Evolutionary conservation across 495 filamentous ascomycete genomes (phyloP), one percentile per base, ranked within the genome.

Genomic region (Penicillium dipodomyicola): DNA sequence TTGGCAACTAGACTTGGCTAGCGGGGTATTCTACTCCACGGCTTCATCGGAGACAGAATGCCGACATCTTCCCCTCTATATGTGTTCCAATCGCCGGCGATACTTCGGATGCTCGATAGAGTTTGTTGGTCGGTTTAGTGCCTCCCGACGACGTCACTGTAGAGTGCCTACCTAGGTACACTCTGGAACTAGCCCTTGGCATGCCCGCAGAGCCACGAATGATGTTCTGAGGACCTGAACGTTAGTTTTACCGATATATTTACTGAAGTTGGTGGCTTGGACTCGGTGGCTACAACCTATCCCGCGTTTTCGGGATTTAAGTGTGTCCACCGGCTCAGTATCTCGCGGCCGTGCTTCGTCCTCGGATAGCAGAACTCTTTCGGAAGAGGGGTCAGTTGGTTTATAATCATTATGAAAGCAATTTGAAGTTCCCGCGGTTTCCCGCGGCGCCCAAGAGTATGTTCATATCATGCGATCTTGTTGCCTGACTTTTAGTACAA

Each of bases 1-100:
- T 45, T 45, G 43, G 43, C 43, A 25, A 25, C 43, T 45, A 45
- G n/a, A 45, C 43, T 45, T 45, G 22, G 43, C 43, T 45, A 45
- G 43, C 43, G 43, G 43, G 43, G 43, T 23, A 45, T 25, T 11
- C 20, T 22, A 10, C 41, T 22, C 41, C 8, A 17, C 11, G 40
- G 10, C 40, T 43, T 43, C 20, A 43, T 43, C 41, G 41, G 41
- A 17, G 41, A 45, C 9, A 2, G 43, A 14, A 6, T 27, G 23
- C 20, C 43, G 43, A 23, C 43, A 22, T 45, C 25, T 25, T 6
- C 22, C 14, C 19, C 41, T 23, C 14, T 5, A 6, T 45, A 9
- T 25, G 11, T 23, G 17, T 23, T 12, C 20, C 43, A 45, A 17
- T 11, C 43, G 25, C 43, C 43, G 43, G 43, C 12, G 2, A 22